Conservation (phyloP, 768 basidiomycete species). For the Termitomyces sp. region DNA sequence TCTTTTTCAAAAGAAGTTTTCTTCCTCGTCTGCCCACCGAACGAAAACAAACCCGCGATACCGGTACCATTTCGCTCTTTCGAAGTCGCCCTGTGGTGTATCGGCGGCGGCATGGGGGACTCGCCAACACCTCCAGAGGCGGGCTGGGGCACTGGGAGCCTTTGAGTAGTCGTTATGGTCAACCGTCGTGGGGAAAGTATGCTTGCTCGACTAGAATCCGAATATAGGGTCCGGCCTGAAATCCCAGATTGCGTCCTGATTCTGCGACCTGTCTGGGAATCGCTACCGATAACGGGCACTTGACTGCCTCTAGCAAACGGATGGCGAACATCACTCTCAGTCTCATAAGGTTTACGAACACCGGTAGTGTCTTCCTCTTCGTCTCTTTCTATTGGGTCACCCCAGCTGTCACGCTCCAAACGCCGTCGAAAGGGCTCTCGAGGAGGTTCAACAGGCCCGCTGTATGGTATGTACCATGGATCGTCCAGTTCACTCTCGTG, state of each 20-base stretch:
- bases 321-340: not conserved
- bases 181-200: constrained; percentile 27
- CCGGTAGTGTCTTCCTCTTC: constrained; percentile 26
- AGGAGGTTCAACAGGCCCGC: constrained; percentile 53
- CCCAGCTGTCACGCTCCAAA: constrained; percentile 38
- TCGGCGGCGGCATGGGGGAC: constrained; percentile 42
- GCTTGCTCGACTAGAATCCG: constrained; percentile 30
- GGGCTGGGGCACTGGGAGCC: constrained; percentile 32
- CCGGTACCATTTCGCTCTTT: constrained; percentile 39
- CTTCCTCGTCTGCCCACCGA: constrained; percentile 26
- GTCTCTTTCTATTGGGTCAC: constrained; percentile 27
- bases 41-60: constrained; percentile 47
- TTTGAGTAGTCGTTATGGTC: constrained; percentile 27
- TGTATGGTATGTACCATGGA: constrained; percentile 64
- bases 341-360: constrained; percentile 24
- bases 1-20: not conserved
- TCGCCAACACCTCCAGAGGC: constrained; percentile 60
- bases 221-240: constrained; percentile 36
- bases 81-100: constrained; percentile 19
- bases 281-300: constrained; percentile 2
- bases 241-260: constrained; percentile 35
- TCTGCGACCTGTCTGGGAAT: constrained; percentile 21
- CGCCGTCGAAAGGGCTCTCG: constrained; percentile 21
- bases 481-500: constrained; percentile 20
- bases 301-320: not conserved